phyloP scores from a whole-genome alignment of 495 filamentous ascomycete species.

The Xylaria scruposa region DNA sequence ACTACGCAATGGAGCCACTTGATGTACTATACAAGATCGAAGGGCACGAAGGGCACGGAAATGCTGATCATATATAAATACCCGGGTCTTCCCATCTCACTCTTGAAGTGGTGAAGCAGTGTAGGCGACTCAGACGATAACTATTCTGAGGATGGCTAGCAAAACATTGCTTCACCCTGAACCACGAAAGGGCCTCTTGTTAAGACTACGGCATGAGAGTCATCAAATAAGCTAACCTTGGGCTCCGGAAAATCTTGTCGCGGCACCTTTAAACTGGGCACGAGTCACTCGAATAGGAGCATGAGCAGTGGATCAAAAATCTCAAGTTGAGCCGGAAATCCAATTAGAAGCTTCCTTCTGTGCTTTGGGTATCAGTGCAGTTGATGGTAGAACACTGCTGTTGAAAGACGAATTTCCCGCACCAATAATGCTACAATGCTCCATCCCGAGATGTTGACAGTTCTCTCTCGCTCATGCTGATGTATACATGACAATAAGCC shows the following conservation, averaged over 20 bases:
- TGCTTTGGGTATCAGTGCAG: constrained; percentile 27
- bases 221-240: neutral
- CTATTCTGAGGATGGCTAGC: no score
- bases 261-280: no score
- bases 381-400: constrained; percentile 28
- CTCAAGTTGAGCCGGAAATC: neutral
- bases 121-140: no score
- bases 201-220: no score
- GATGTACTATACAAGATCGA: no score
- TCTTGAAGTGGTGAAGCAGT: no score
- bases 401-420: constrained; percentile 26
- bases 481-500: constrained; percentile 17
- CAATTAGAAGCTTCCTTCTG: neutral
- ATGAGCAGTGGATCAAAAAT: neutral
- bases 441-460: constrained; percentile 31
- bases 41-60: no score
- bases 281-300: neutral
- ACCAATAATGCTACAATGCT: constrained; percentile 15
- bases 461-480: constrained; percentile 16
- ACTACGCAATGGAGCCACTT: no score
- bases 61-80: no score
- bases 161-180: no score
- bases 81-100: no score
- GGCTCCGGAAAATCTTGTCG: neutral
- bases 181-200: no score